Evolutionary conservation across 805 yeast species (phyloP).

Genomic region (Metschnikowia colocasiae): DNA sequence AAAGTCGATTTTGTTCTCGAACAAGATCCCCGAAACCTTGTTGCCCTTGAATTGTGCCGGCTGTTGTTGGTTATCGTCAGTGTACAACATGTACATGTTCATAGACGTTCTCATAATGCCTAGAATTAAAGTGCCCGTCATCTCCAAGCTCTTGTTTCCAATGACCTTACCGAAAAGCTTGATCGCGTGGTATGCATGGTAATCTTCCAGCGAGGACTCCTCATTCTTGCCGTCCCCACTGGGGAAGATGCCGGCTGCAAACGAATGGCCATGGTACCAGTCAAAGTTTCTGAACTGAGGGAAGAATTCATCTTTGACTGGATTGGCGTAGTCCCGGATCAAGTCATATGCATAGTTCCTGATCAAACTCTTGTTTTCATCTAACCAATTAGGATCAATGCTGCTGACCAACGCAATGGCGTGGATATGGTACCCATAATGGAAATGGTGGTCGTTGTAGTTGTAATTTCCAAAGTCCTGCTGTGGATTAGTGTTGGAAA

Average conservation of each 20-base stretch:
- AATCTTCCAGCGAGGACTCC: conserved; percentile 73
- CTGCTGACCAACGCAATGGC: conserved; percentile 63
- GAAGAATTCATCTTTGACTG: conserved; percentile 52
- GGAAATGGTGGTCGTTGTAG: conserved; percentile 76
- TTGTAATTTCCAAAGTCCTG: conserved; percentile 72
- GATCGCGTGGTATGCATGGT: conserved; percentile 65
- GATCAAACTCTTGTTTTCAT: conserved; percentile 28
- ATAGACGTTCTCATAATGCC: conserved; percentile 55
- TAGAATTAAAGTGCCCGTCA: conserved; percentile 56
- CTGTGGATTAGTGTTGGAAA: conserved; percentile 60
- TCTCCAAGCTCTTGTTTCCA: conserved; percentile 49
- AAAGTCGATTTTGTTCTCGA: conserved; percentile 70
- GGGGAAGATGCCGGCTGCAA: conserved; percentile 70
- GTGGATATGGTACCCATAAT: conserved; percentile 70
- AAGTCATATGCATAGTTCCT: conserved; percentile 53
- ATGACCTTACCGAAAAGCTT: conserved; percentile 61
- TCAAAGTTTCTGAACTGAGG: conserved; percentile 69
- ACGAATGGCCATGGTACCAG: conserved; percentile 76
- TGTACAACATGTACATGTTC: conserved; percentile 52
- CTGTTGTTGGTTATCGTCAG: conserved; percentile 51
- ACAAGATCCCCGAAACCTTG: conserved; percentile 69
- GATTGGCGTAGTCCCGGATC: conserved; percentile 66
- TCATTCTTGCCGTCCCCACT: conserved; percentile 76
- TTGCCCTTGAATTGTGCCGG: conserved; percentile 56
- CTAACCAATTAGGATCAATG: conserved; percentile 45